Conservation (phyloP, 2,329 filamentous ascomycete genomes). For the Paradendryphiella salina region DNA sequence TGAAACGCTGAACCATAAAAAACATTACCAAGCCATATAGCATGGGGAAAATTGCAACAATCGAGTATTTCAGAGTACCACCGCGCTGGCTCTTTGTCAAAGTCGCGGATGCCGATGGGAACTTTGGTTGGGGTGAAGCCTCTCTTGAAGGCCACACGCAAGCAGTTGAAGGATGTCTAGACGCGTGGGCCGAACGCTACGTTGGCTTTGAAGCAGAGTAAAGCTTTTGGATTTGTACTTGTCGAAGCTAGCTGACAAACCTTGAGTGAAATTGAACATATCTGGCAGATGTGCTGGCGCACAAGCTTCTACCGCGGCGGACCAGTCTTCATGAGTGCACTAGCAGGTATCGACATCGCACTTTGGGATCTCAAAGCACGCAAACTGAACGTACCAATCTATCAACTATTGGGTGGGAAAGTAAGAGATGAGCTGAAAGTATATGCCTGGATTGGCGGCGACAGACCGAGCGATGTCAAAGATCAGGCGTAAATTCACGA, state of each 20-base stretch:
- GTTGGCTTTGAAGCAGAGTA: constrained; percentile 72
- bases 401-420: constrained; percentile 74
- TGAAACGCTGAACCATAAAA: background rate
- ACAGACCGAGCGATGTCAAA: constrained; percentile 69
- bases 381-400: constrained; percentile 67
- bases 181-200: constrained; percentile 66
- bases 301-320: constrained; percentile 74
- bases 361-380: constrained; percentile 76
- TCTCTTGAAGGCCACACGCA: constrained; percentile 74
- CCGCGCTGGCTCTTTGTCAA: constrained; percentile 80
- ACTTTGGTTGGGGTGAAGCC: constrained; percentile 73
- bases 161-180: constrained; percentile 72
- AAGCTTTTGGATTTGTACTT: constrained; percentile 2
- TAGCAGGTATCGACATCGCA: constrained; percentile 77
- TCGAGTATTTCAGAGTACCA: constrained; percentile 75
- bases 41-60: constrained; percentile 66
- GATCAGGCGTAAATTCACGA: constrained; percentile 57
- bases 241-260: background rate
- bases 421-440: constrained; percentile 70
- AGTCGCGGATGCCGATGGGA: constrained; percentile 67
- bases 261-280: constrained; percentile 72
- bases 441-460: constrained; percentile 79
- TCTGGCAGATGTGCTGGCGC: constrained; percentile 76
- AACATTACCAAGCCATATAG: background rate
- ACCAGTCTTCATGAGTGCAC: constrained; percentile 77